phyloP scores from a whole-genome alignment of 2,329 filamentous ascomycete genomes.

The Neoascochyta sp. region DNA sequence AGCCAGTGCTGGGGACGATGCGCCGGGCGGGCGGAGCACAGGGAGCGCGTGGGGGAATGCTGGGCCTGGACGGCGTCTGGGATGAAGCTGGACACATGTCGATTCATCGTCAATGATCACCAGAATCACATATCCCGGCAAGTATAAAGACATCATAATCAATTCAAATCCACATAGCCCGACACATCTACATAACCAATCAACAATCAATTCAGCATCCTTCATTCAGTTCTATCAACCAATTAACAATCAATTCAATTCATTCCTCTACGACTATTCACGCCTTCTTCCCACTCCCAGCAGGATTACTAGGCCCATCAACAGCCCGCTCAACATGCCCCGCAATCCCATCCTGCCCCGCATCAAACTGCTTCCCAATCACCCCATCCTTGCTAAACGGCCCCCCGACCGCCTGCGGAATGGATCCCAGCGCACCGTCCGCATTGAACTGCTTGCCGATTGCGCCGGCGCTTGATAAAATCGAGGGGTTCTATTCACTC shows the following conservation, averaged over 20 bases:
- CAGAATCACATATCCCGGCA: too few relatives aligned
- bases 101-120: too few relatives aligned
- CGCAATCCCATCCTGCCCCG: conserved; percentile 51
- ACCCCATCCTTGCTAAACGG: conserved; percentile 47
- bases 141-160: too few relatives aligned
- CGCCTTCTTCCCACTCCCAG: conserved; percentile 23
- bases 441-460: conserved; percentile 56
- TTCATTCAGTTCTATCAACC: too few relatives aligned
- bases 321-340: conserved; percentile 51
- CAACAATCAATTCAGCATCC: too few relatives aligned
- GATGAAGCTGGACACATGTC: conserved; percentile 2
- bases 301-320: conserved; percentile 41
- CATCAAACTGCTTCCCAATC: conserved; percentile 55
- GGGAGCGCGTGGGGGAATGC: conserved; percentile 22
- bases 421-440: conserved; percentile 50
- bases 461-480: conserved; percentile 49
- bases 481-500: conserved; percentile 26
- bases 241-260: too few relatives aligned
- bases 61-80: conserved; percentile 34
- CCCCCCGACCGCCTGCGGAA: conserved; percentile 49
- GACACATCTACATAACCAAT: too few relatives aligned
- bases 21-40: conserved; percentile 23
- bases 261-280: conserved; percentile 4
- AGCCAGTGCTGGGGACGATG: conserved; percentile 11
- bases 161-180: too few relatives aligned